These are phyloP conservation scores for Pleomassaria siparia DNA, from an alignment of 2,329 filamentous ascomycete species.

Conservation along the genomic window DNA sequence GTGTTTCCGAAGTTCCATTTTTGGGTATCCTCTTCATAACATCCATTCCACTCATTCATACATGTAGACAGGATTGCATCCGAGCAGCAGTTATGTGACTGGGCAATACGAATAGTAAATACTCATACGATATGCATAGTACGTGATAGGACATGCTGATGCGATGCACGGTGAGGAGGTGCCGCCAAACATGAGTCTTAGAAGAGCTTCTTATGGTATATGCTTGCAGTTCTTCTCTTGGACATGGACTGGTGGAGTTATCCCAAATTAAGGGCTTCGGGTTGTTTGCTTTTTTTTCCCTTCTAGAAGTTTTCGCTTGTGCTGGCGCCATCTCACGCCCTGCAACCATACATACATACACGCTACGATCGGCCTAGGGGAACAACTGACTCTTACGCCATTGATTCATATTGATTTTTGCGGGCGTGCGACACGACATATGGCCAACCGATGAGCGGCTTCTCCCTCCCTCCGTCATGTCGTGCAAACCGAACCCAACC, in stretches of 20 bases:
- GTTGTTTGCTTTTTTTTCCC: conserved; percentile 5
- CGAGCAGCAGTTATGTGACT: too few relatives aligned
- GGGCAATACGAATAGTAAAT: too few relatives aligned
- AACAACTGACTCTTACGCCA: not conserved
- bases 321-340: too few relatives aligned
- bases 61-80: too few relatives aligned
- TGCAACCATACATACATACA: too few relatives aligned
- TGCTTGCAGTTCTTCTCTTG: too few relatives aligned
- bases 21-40: conserved; percentile 6
- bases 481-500: not conserved
- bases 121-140: too few relatives aligned
- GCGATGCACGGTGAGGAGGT: too few relatives aligned
- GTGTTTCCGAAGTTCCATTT: conserved; percentile 10
- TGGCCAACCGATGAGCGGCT: not conserved
- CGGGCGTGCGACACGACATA: not conserved
- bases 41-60: not conserved
- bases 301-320: conserved; percentile 5
- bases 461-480: not conserved
- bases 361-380: not conserved
- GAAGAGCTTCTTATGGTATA: too few relatives aligned
- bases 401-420: not conserved
- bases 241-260: too few relatives aligned
- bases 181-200: too few relatives aligned
- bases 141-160: too few relatives aligned
- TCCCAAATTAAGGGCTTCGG: conserved; percentile 4